Conservation (phyloP, 179 eudicot species). For the Gypsophila paniculata region DNA sequence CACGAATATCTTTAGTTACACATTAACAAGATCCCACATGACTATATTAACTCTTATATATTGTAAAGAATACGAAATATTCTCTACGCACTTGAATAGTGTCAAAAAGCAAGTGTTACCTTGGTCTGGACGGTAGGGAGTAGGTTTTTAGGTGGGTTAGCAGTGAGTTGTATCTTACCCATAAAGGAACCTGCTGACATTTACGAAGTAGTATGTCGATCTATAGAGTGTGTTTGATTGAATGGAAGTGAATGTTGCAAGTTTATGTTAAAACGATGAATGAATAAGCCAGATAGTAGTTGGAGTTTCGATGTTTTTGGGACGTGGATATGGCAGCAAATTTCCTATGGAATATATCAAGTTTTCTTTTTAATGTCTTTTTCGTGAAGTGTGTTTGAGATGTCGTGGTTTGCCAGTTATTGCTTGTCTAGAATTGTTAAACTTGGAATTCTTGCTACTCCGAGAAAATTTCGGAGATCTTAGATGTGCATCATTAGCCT, state of each 20-base stretch:
- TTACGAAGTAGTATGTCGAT: background rate
- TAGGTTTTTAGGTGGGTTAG: conserved; percentile 73
- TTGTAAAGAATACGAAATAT: too few species aligned
- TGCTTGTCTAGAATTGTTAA: background rate
- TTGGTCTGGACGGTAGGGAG: conserved; percentile 41
- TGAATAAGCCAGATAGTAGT: background rate
- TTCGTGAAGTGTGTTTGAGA: background rate
- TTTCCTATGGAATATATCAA: background rate
- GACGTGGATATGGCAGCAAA: background rate
- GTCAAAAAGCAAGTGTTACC: too few species aligned
- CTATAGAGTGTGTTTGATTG: background rate
- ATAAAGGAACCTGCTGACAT: conserved; percentile 59
- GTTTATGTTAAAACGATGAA: background rate
- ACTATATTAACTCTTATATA: too few species aligned
- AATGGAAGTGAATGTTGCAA: background rate
- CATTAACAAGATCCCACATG: too few species aligned
- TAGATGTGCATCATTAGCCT: background rate
- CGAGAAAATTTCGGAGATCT: background rate
- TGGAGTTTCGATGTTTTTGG: background rate
- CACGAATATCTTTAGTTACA: too few species aligned
- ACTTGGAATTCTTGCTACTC: background rate
- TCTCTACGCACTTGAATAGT: too few species aligned
- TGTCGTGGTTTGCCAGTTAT: background rate
- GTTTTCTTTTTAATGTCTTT: background rate
- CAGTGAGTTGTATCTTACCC: conserved; percentile 36